These are phyloP conservation scores for Mortierella sp. DNA, from an alignment of 371 early-diverging fungal species.

Conservation along the genomic window DNA sequence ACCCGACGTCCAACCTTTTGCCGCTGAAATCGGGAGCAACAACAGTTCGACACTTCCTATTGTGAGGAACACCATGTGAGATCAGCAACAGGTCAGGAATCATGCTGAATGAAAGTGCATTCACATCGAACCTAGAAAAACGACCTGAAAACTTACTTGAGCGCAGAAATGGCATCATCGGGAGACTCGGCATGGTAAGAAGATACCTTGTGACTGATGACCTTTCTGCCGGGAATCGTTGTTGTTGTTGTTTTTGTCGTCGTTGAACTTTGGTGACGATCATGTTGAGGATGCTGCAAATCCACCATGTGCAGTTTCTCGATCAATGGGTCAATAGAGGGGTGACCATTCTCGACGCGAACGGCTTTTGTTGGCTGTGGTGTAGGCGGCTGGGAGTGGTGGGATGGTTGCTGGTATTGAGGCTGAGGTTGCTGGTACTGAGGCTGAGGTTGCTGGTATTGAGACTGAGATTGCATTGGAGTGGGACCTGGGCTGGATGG, in stretches of 20 bases:
- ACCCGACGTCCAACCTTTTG: slow-evolving; percentile 16
- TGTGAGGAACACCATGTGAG: not conserved
- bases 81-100: not conserved
- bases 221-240: slow-evolving; percentile 22
- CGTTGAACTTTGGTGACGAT: too few species aligned
- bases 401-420: too few species aligned
- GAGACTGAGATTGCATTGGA: too few species aligned
- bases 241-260: not conserved
- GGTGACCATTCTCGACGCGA: slow-evolving; percentile 17
- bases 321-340: slow-evolving; percentile 27
- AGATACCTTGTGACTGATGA: slow-evolving; percentile 13
- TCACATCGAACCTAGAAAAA: slow-evolving; percentile 5
- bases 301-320: slow-evolving; percentile 33
- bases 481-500: slow-evolving; percentile 9
- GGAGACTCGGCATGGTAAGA: slow-evolving; percentile 5
- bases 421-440: too few species aligned
- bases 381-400: too few species aligned
- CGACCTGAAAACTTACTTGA: slow-evolving; percentile 33
- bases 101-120: slow-evolving; percentile 4
- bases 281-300: slow-evolving; percentile 6
- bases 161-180: slow-evolving; percentile 34
- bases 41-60: slow-evolving; percentile 28
- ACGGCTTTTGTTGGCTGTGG: slow-evolving; percentile 14
- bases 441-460: too few species aligned
- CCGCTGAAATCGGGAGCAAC: slow-evolving; percentile 31